A percentile compares a stretch with the other conserved stretches of the same genome.
These are phyloP conservation scores for Amanita thiersii DNA, from an alignment of 768 basidiomycete genomes.

Conservation along the genomic window DNA sequence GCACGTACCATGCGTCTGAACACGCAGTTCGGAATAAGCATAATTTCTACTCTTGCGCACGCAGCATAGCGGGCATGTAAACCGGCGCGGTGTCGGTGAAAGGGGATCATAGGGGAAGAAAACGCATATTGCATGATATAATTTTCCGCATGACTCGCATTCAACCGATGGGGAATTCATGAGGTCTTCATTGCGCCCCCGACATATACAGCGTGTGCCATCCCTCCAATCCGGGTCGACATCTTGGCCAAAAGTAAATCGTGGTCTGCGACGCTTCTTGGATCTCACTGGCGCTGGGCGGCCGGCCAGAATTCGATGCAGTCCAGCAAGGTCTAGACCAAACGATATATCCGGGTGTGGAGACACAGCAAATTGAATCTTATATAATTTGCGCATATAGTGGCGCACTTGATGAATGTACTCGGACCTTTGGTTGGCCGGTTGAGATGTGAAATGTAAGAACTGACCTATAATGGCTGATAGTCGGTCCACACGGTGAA, in stretches of 20 bases:
- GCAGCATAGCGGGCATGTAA: slow-evolving; percentile 73
- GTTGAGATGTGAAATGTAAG: slow-evolving; percentile 60
- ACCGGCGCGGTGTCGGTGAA: slow-evolving; percentile 23
- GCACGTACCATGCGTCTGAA: slow-evolving; percentile 42
- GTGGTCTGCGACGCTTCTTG: slow-evolving; percentile 51
- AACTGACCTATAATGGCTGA: slow-evolving; percentile 74
- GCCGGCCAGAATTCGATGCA: slow-evolving; percentile 74
- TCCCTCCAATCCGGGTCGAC: slow-evolving; percentile 66
- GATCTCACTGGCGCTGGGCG: slow-evolving; percentile 42
- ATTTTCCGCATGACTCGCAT: slow-evolving; percentile 57
- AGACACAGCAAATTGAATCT: slow-evolving; percentile 83
- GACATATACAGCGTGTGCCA: slow-evolving; percentile 74
- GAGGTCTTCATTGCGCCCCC: slow-evolving; percentile 57
- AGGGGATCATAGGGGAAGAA: slow-evolving; percentile 50
- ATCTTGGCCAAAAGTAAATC: slow-evolving; percentile 72
- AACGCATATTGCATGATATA: slow-evolving; percentile 71
- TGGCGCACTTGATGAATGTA: slow-evolving; percentile 80
- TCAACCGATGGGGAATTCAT: slow-evolving; percentile 54
- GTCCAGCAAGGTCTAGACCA: slow-evolving; percentile 72
- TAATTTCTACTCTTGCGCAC: slow-evolving; percentile 66
- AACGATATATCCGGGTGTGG: slow-evolving; percentile 76
- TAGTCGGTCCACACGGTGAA: slow-evolving; percentile 72
- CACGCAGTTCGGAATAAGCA: slow-evolving; percentile 68
- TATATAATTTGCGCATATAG: slow-evolving; percentile 86
- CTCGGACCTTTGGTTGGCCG: slow-evolving; percentile 64